phyloP scores from a whole-genome alignment of 352 stramenopile genomes.

The Globisporangium camurandrum region DNA sequence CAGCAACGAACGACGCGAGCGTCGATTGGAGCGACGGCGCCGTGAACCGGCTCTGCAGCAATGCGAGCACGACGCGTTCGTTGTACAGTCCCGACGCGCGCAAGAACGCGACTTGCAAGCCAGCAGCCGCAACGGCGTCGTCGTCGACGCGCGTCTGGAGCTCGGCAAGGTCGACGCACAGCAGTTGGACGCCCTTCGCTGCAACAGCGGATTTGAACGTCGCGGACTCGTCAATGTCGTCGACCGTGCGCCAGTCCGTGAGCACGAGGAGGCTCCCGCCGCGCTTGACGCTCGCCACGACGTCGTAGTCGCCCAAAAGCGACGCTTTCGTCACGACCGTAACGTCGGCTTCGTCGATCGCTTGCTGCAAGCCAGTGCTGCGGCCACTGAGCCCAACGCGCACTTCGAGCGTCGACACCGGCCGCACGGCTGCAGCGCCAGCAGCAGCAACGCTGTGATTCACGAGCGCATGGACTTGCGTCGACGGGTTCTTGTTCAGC shows the following conservation, averaged over 20 bases:
- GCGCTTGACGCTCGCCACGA: slow-evolving; percentile 41
- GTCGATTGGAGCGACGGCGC: slow-evolving; percentile 27
- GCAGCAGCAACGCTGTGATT: slow-evolving; percentile 31
- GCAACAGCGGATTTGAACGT: slow-evolving; percentile 51
- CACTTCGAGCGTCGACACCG: slow-evolving; percentile 48
- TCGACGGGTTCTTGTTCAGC: slow-evolving; percentile 59
- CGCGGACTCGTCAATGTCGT: slow-evolving; percentile 46
- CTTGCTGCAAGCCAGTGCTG: slow-evolving; percentile 26
- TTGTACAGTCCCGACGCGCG: slow-evolving; percentile 48
- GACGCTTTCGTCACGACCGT: slow-evolving; percentile 40
- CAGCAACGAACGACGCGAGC: slow-evolving; percentile 44
- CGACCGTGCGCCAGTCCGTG: slow-evolving; percentile 50
- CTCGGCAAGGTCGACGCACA: slow-evolving; percentile 47
- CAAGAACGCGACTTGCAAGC: slow-evolving; percentile 50
- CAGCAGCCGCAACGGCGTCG: slow-evolving; percentile 38
- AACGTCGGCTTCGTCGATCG: slow-evolving; percentile 49
- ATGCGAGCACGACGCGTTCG: slow-evolving; percentile 46
- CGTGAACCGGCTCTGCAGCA: slow-evolving; percentile 45
- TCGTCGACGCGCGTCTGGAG: slow-evolving; percentile 46
- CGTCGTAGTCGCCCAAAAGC: slow-evolving; percentile 45
- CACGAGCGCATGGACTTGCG: slow-evolving; percentile 50
- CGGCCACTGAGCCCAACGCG: slow-evolving; percentile 38
- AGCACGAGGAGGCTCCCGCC: slow-evolving; percentile 51
- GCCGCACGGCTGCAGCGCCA: slow-evolving; percentile 13
- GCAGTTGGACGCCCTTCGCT: slow-evolving; percentile 33